These are phyloP conservation scores for Salvia sclarea DNA, from an alignment of 305 asterid species.

Conservation along the genomic window DNA sequence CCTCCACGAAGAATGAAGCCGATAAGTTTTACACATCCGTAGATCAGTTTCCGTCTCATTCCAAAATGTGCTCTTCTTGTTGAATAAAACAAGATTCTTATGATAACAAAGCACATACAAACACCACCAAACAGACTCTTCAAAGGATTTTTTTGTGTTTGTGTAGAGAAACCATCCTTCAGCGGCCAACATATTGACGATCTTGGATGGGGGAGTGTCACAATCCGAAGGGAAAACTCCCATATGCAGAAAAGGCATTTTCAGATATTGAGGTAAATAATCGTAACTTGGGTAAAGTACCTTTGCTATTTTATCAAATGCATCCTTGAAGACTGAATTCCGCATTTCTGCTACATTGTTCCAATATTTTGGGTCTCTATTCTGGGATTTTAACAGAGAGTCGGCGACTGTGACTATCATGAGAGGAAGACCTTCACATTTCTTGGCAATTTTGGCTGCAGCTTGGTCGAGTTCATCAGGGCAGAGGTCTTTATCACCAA, in stretches of 20 bases:
- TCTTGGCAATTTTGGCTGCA: not conserved
- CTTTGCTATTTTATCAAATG: not conserved
- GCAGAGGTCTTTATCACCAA: not conserved
- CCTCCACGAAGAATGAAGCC: conserved; percentile 11
- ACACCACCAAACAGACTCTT: no score
- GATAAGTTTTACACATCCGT: not conserved
- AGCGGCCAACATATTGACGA: not conserved
- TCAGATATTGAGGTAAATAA: not conserved
- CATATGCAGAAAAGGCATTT: not conserved
- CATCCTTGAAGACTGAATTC: not conserved
- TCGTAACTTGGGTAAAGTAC: no score
- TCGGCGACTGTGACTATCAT: not conserved
- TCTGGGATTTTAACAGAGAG: not conserved
- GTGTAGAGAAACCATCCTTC: no score
- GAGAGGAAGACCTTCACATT: not conserved
- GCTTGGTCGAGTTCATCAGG: not conserved
- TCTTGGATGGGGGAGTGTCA: not conserved
- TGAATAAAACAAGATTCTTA: no score
- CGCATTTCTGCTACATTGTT: not conserved
- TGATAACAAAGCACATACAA: no score
- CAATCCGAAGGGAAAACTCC: not conserved
- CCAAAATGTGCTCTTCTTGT: no score
- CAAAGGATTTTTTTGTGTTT: no score
- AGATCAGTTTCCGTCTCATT: no score
- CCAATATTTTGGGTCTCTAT: not conserved